Evolutionary conservation across 2,329 filamentous ascomycete genomes (phyloP), one percentile per base, ranked within the genome.

Genomic region (Aspergillus sclerotialis): DNA sequence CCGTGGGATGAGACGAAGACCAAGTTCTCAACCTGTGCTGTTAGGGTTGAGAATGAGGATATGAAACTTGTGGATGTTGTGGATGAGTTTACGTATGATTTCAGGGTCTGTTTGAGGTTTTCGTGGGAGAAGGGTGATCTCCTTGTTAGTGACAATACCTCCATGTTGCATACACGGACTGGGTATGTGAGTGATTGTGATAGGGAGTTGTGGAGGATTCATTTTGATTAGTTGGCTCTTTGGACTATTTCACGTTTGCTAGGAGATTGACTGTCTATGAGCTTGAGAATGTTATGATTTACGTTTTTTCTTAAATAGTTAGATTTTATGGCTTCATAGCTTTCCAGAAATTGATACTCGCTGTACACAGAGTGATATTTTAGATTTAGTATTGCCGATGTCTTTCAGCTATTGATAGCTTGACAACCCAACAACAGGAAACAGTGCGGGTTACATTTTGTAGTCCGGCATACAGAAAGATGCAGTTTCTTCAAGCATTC

Each of bases 1-100:
- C 69, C 70, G 0, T 76, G 72, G 72, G 68, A 69, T 0, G 57
- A 66, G 28, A 60, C 55, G n/a, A 71, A 67, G 50, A 75, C 73
- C 0, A 57, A 55, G 10, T 76, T 74, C 28, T 35, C 33, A 10
- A 35, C 33, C 2, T 35, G 33, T 13, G 33, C 14, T 8, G 33
- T 35, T 4, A 18, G 11, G 1, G 23, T 35, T 14, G 33, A 35
- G 28, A 30, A 35, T 11, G 33, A 35, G 1, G 19, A 30, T 12
- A 18, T 30, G 27, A 12, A 13, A 3, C 33, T 35, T 2, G 16
- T 30, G 17, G 7, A 11, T 2, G 12, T 35, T 12, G 15, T 35
- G 11, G 33, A 35, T n/a, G n/a, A 15, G 13, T 13, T 35, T 26
- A 29, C 27, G 10, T 35, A 35, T 18, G 33, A 35, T 19, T 18